Base-by-base conservation (phyloP, 345 rosid genomes). In the Sisymbrium altissimum region DNA sequence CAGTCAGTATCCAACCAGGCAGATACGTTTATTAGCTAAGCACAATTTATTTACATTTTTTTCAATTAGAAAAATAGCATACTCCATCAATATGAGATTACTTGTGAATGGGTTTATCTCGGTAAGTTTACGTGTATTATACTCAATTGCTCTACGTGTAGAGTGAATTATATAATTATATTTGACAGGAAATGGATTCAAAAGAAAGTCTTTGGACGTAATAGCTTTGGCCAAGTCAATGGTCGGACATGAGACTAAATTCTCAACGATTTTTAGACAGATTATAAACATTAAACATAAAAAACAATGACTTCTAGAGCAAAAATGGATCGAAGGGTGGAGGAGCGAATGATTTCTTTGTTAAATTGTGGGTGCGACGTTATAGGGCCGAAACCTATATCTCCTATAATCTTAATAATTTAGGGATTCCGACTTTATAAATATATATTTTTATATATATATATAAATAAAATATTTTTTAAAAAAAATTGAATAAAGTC, bases 181-280 rank as follows among this genome's bases (percentile, higher is more conserved):
- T 5, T 25, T 38, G 68, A 60, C 29, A 14, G 40, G 19, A 35
- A 64, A 39, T 41, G 7, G 13, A 64, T 40, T 71, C 29, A 44
- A 23, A 29, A 63, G 38, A 72, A 33, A 53, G 64, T 55, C 57
- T 52, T 30, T 41, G 45, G 63, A 63, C 63, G 62, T 11, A 52
- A 50, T 41, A 52, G 29, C 48, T 55, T 54, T 33, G 71, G 58
- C 55, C 71, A 64, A 35, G 77, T 45, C 77, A 73, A 64, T 64
- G 57, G 40, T 36, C 35, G 39, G 32, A 43, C 70, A 41, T 0
- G 21, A 14, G 70, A 72, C 69, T 29, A 50, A 50, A 59, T 39
- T 39, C 62, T 49, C 41, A 60, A 46, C 25, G 25, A 3, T 23
- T 38, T 29, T 61, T 2, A 48, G 3, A 15, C 52, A 27, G 29